A percentile compares a stretch with the other conserved stretches of the same genome.
These are phyloP conservation scores for Arabis alpina DNA, from an alignment of 345 rosid genomes.

Conservation along the genomic window DNA sequence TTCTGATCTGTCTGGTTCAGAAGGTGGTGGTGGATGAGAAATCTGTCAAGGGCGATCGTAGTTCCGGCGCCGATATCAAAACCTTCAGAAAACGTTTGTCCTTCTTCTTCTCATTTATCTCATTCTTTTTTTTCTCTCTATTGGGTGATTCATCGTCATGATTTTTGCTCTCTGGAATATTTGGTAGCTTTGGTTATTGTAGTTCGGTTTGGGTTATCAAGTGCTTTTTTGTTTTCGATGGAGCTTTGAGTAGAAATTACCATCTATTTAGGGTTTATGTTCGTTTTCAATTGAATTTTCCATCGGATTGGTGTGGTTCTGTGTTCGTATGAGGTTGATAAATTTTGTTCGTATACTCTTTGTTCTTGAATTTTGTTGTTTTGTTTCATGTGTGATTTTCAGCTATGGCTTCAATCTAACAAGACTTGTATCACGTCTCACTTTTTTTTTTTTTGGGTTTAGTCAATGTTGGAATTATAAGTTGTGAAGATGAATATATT, in stretches of 20 bases:
- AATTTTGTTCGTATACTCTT: too few relatives aligned
- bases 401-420: conserved; percentile 8
- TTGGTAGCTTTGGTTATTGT: conserved; percentile 8
- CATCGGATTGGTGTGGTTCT: neutral
- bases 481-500: too few relatives aligned
- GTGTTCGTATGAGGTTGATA: too few relatives aligned
- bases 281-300: conserved; percentile 8
- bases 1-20: too few relatives aligned
- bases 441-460: conserved; percentile 30
- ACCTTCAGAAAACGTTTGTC: conserved; percentile 37
- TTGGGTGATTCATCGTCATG: neutral
- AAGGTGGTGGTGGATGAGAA: conserved; percentile 53
- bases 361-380: neutral
- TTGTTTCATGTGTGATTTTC: neutral
- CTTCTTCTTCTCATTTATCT: conserved; percentile 45
- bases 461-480: conserved; percentile 73
- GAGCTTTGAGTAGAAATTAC: too few relatives aligned
- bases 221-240: neutral
- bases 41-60: conserved; percentile 85
- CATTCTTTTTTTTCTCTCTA: neutral
- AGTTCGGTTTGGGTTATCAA: neutral
- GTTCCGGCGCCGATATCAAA: conserved; percentile 80
- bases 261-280: neutral
- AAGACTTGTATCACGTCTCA: neutral
- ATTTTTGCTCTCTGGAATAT: neutral